phyloP scores from a whole-genome alignment of 2,329 filamentous ascomycete genomes.

The Ophiostoma novo-ulmi region DNA sequence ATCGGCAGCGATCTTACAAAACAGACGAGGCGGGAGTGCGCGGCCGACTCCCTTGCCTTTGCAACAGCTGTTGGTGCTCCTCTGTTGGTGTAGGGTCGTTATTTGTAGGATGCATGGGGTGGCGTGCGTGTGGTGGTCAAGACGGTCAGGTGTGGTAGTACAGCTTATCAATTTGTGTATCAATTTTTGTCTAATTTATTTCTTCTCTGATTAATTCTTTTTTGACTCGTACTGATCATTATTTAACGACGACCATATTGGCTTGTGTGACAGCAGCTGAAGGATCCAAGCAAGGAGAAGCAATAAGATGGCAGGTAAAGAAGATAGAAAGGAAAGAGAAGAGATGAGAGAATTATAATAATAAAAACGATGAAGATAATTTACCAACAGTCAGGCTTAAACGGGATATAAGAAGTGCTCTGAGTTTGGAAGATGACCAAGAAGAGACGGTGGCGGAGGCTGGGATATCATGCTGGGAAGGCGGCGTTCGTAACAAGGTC shows the following conservation, averaged over 20 bases:
- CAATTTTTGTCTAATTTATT: background rate
- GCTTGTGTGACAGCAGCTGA: background rate
- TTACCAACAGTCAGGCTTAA: background rate
- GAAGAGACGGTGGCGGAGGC: background rate
- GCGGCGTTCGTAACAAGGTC: background rate
- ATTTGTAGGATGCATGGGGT: background rate
- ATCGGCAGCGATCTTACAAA: background rate
- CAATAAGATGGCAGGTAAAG: background rate
- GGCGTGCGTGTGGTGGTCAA: background rate
- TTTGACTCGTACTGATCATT: background rate
- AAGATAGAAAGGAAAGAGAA: background rate
- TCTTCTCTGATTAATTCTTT: background rate
- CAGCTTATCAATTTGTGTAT: background rate
- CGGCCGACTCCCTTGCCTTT: background rate
- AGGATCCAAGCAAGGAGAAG: background rate
- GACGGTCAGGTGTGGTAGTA: constrained; percentile 3
- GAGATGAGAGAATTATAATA: background rate
- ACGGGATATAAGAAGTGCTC: background rate
- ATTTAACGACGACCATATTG: background rate
- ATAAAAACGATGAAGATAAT: background rate
- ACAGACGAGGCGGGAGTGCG: background rate
- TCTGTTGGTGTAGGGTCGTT: background rate
- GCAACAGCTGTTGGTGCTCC: background rate
- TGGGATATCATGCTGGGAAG: background rate
- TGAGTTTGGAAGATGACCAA: background rate